Evolutionary conservation across 2,329 filamentous ascomycete species (phyloP).

Genomic region (Endoconidiophora laricicola): DNA sequence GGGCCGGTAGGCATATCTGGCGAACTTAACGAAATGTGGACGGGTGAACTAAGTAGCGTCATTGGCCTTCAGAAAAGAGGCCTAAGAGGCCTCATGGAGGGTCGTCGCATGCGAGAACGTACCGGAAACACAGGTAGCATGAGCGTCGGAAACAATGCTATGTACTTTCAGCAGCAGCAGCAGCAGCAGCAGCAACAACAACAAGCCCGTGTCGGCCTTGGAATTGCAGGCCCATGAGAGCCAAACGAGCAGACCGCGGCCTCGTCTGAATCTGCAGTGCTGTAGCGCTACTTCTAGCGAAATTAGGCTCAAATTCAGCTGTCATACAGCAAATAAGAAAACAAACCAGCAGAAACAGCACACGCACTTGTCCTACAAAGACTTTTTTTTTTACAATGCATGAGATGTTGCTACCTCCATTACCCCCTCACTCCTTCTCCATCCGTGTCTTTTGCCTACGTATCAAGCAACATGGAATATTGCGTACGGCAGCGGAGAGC

Average conservation of each 20-base stretch:
- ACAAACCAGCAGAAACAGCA: too few species aligned
- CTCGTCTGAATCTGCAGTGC: too few species aligned
- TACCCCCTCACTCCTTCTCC: too few species aligned
- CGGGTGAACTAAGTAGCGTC: conserved; percentile 67
- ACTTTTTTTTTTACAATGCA: too few species aligned
- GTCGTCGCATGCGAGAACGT: conserved; percentile 65
- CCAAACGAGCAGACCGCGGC: not conserved
- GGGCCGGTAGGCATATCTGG: conserved; percentile 18
- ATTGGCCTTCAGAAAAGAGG: conserved; percentile 93
- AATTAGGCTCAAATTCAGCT: too few species aligned
- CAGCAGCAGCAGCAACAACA: conserved; percentile 5
- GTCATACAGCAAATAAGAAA: too few species aligned
- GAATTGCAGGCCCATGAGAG: conserved; percentile 28
- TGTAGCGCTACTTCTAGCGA: too few species aligned
- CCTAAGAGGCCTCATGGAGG: conserved; percentile 85
- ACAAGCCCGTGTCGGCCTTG: conserved; percentile 30
- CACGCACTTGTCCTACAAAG: too few species aligned
- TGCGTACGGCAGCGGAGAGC: too few species aligned
- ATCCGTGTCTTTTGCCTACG: too few species aligned
- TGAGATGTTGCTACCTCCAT: too few species aligned
- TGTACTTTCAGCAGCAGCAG: conserved; percentile 16
- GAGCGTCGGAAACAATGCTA: conserved; percentile 19
- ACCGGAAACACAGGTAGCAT: conserved; percentile 26
- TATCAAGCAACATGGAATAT: too few species aligned
- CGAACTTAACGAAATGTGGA: conserved; percentile 48